Conservation (phyloP, 495 filamentous ascomycete genomes). For the Aspergillus sparsus region DNA sequence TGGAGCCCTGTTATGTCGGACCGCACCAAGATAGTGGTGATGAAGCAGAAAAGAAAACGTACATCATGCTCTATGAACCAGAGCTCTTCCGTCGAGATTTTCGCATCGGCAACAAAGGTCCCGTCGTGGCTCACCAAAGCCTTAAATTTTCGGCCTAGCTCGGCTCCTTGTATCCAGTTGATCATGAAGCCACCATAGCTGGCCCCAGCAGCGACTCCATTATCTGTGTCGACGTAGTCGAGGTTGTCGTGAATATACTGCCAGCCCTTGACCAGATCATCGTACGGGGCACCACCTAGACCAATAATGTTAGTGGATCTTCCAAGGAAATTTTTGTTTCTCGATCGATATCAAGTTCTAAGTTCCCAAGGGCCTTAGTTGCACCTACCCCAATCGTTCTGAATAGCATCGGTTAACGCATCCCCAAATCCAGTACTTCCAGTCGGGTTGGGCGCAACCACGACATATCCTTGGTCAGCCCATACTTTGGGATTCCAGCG, state of each 20-base stretch:
- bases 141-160: constrained; percentile 54
- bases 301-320: not conserved
- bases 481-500: constrained; percentile 55
- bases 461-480: constrained; percentile 60
- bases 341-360: too few relatives aligned
- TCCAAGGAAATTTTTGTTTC: too few relatives aligned
- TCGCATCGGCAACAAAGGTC: constrained; percentile 44
- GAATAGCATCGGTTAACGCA: constrained; percentile 47
- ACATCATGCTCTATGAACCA: constrained; percentile 47
- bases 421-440: constrained; percentile 55
- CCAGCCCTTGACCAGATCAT: constrained; percentile 55
- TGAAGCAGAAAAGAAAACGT: not conserved
- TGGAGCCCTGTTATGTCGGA: too few relatives aligned
- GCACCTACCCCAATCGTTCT: constrained; percentile 49
- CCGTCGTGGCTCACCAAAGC: constrained; percentile 53
- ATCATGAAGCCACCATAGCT: constrained; percentile 58
- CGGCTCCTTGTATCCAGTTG: constrained; percentile 59
- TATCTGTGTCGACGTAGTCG: constrained; percentile 50
- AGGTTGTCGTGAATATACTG: constrained; percentile 52
- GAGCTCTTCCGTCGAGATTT: constrained; percentile 51
- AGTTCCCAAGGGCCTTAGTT: too few relatives aligned
- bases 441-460: constrained; percentile 55
- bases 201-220: constrained; percentile 51
- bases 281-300: constrained; percentile 49
- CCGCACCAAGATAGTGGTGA: not conserved